Conservation (phyloP, 2,329 filamentous ascomycete genomes). For the Trichophyton simii region DNA sequence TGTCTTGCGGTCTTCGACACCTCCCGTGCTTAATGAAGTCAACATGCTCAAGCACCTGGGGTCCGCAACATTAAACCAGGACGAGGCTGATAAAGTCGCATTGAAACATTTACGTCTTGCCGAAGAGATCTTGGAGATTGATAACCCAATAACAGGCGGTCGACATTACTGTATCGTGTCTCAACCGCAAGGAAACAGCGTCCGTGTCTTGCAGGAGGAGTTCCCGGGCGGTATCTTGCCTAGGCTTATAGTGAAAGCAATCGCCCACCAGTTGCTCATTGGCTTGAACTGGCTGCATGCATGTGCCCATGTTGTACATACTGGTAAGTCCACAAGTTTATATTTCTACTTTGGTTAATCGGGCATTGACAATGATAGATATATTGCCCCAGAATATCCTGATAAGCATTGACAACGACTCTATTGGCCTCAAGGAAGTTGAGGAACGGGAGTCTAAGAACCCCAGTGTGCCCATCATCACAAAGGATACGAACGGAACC, state of each 20-base stretch:
- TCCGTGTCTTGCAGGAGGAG: constrained; percentile 15
- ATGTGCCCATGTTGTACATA: constrained; percentile 14
- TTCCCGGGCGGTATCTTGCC: constrained; percentile 16
- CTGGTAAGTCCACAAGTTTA: constrained; percentile 12
- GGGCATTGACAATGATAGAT: constrained; percentile 8
- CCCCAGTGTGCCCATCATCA: constrained; percentile 9
- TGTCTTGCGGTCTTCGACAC: not conserved
- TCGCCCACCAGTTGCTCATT: constrained; percentile 15
- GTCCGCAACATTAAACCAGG: too few relatives aligned
- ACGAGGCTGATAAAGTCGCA: not conserved
- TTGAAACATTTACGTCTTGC: constrained; percentile 17
- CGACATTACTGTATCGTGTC: constrained; percentile 19
- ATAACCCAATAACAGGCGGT: constrained; percentile 3
- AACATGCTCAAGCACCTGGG: constrained; percentile 13
- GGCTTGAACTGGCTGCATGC: constrained; percentile 15
- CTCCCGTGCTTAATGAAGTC: constrained; percentile 16
- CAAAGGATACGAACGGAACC: not conserved
- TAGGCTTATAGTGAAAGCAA: constrained; percentile 12
- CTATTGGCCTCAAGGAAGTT: constrained; percentile 8
- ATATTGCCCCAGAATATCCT: constrained; percentile 13
- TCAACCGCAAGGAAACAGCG: constrained; percentile 17
- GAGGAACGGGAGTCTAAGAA: constrained; percentile 10
- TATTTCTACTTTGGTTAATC: not conserved
- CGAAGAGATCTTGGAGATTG: constrained; percentile 17
- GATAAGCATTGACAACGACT: constrained; percentile 6